Base-by-base conservation (phyloP, 805 yeast genomes). In the Yamadazyma sp. region DNA sequence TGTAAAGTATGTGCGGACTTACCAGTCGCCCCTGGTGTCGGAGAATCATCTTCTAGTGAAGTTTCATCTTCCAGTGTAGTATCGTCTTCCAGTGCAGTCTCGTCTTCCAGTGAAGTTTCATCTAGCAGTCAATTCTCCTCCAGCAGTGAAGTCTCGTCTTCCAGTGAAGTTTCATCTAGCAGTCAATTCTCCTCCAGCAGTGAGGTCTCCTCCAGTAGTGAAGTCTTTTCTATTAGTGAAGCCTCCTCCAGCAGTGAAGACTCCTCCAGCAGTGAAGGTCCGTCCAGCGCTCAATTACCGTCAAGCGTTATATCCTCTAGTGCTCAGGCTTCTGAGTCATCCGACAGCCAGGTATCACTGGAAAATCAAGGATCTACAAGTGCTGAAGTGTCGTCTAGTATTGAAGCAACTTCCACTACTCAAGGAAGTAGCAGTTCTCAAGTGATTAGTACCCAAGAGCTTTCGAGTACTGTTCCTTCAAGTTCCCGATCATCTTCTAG, bases 1-100 rank as follows among this genome's bases (percentile, higher is more conserved):
- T 52, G 56, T 45, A 14, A 11, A 17, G 16, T 27, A 3, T 52
- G 57, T 42, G 12, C 12, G 11, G 33, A 35, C 2, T 35, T 38
- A 21, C 52, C 49, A 15, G 36, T 35, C 11, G 32, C 28, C 25
- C 51, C 52, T 8, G 49, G 41, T 18, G 20, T 27, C 10, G 32
- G 11, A 15, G 13, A 13, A 14, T 13, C 24, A 4, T 31, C 36
- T 6, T 29, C 41, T 27, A 27, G 29, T 26, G 16, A 5, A 6
- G 6, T 33, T 3, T 11, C 17, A 16, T 35, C 38, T n/a, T 12
- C 20, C 14, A 7, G 3, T 2, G 19, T 6, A 19, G n/a, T 19
- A n/a, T 18, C 27, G 4, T 18, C 32, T 7, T 26, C 32, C 17
- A 9, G n/a, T 18, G 23, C n/a, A 5, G 31, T 3, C 5, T 8